These are phyloP conservation scores for Ophiocordyceps camponoti-saundersi DNA, from an alignment of 2,329 filamentous ascomycete genomes.

Conservation along the genomic window DNA sequence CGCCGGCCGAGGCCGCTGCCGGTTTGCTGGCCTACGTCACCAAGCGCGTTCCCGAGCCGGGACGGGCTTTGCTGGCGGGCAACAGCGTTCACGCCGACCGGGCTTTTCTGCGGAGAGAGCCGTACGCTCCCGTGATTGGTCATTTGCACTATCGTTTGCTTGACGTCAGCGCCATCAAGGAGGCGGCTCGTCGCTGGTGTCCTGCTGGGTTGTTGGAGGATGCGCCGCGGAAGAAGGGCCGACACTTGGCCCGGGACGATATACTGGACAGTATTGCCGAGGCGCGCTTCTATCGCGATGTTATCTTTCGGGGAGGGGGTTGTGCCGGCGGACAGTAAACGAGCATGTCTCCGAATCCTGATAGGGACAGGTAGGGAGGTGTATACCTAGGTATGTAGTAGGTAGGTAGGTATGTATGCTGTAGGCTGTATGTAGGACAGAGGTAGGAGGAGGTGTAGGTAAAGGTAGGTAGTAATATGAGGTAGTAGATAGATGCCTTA, in stretches of 20 bases:
- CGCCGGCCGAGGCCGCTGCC: constrained; percentile 53
- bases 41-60: constrained; percentile 46
- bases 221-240: constrained; percentile 54
- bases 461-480: too few relatives aligned
- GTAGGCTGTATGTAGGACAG: not conserved
- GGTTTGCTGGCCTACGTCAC: constrained; percentile 65
- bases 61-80: constrained; percentile 63
- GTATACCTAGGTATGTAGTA: not conserved
- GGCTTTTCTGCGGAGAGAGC: constrained; percentile 57
- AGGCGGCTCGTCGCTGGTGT: constrained; percentile 73
- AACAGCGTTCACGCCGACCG: constrained; percentile 88
- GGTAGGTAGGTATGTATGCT: not conserved
- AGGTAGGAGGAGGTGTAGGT: not conserved
- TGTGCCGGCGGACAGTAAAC: not conserved
- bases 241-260: constrained; percentile 74
- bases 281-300: constrained; percentile 63
- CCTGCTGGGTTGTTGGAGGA: constrained; percentile 24
- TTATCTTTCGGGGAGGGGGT: constrained; percentile 34
- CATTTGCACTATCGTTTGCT: constrained; percentile 81
- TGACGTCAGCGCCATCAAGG: constrained; percentile 85
- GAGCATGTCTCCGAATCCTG: not conserved
- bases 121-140: constrained; percentile 56
- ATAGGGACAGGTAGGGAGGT: not conserved
- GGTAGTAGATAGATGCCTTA: too few relatives aligned
- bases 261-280: constrained; percentile 93